Evolutionary conservation across 371 early-diverging fungal species (phyloP).

Genomic region (Rhizopus sp.): DNA sequence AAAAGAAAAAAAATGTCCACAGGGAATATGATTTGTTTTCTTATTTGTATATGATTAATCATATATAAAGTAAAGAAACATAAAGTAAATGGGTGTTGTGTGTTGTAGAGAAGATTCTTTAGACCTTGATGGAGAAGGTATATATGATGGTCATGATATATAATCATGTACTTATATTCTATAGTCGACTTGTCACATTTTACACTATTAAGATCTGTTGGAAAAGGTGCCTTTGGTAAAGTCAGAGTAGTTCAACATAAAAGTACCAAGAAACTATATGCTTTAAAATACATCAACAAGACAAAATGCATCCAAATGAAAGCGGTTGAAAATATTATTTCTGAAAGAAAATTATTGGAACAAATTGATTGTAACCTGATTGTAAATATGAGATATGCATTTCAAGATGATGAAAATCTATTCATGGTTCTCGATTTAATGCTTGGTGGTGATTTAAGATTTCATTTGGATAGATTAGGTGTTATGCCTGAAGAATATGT

Average conservation of each 20-base stretch:
- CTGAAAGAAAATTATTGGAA: constrained; percentile 59
- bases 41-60: neutral
- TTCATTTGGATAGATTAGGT: constrained; percentile 69
- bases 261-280: constrained; percentile 57
- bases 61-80: neutral
- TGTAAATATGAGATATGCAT: constrained; percentile 78
- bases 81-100: constrained; percentile 39
- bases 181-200: constrained; percentile 65
- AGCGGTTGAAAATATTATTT: constrained; percentile 60
- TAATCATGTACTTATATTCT: neutral
- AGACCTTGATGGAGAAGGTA: constrained; percentile 51
- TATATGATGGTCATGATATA: neutral
- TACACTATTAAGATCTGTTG: constrained; percentile 67
- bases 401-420: constrained; percentile 81
- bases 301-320: constrained; percentile 58
- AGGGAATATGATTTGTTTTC: neutral
- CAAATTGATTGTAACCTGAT: constrained; percentile 52
- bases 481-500: constrained; percentile 72
- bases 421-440: constrained; percentile 84
- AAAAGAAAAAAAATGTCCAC: too few relatives aligned
- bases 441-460: constrained; percentile 90
- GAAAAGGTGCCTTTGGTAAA: constrained; percentile 80
- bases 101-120: constrained; percentile 43
- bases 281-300: constrained; percentile 68
- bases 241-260: constrained; percentile 89